Conservation (phyloP, 305 asterid genomes). For the Fraxinus velutina region DNA sequence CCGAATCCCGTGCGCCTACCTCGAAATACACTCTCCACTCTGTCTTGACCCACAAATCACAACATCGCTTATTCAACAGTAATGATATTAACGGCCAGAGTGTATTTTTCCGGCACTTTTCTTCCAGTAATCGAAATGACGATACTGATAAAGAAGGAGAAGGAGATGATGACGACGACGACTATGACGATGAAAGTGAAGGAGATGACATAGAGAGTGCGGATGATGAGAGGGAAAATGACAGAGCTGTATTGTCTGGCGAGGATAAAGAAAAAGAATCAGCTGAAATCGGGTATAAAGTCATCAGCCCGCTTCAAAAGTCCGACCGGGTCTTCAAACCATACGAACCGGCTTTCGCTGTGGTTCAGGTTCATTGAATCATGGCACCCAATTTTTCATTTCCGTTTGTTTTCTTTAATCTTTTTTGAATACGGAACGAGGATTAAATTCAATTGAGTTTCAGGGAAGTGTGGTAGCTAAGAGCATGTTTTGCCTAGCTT, state of each 20-base stretch:
- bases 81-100: slow-evolving; percentile 9
- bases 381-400: neutral
- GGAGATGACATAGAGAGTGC: slow-evolving; percentile 21
- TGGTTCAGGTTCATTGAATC: slow-evolving; percentile 62
- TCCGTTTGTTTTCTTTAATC: neutral
- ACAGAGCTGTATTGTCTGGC: slow-evolving; percentile 36
- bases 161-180: slow-evolving; percentile 38
- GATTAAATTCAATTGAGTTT: neutral
- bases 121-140: slow-evolving; percentile 25
- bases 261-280: slow-evolving; percentile 65
- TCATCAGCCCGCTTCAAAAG: slow-evolving; percentile 57
- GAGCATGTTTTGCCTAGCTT: neutral
- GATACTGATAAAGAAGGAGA: slow-evolving; percentile 24
- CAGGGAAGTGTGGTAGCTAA: neutral
- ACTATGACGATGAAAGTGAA: slow-evolving; percentile 29
- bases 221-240: neutral
- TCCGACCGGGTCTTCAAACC: slow-evolving; percentile 59
- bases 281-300: slow-evolving; percentile 76
- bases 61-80: slow-evolving; percentile 17
- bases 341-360: slow-evolving; percentile 74
- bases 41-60: slow-evolving; percentile 16
- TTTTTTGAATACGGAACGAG: neutral
- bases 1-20: slow-evolving; percentile 24
- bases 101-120: slow-evolving; percentile 32
- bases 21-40: slow-evolving; percentile 25